Conservation (phyloP, 192 early-diverging fungal genomes). For the Coemansia sp. region DNA sequence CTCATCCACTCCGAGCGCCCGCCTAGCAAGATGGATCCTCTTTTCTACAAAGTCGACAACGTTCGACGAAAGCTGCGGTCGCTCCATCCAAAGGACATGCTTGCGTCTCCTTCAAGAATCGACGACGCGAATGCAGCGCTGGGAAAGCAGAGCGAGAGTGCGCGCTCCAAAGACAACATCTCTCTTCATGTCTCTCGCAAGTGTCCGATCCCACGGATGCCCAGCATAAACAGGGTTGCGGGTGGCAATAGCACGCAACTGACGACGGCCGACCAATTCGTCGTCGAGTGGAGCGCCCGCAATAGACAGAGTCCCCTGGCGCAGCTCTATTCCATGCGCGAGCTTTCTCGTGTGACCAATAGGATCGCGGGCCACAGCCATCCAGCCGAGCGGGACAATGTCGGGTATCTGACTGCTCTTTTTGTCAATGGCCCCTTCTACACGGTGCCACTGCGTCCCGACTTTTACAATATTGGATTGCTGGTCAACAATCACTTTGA, state of each 20-base stretch:
- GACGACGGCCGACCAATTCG: slow-evolving; percentile 3
- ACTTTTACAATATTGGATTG: slow-evolving; percentile 37
- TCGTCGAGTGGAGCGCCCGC: slow-evolving; percentile 2
- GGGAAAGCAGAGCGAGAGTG: not conserved
- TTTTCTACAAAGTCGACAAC: slow-evolving; percentile 22
- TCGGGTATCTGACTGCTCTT: slow-evolving; percentile 18
- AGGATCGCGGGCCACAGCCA: slow-evolving; percentile 4
- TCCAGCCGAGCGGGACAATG: not conserved
- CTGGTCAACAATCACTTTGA: slow-evolving; percentile 25
- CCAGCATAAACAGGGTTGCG: not conserved
- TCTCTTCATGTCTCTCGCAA: slow-evolving; percentile 4
- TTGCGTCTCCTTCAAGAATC: slow-evolving; percentile 30
- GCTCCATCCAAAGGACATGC: slow-evolving; percentile 20
- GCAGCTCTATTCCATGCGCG: slow-evolving; percentile 25
- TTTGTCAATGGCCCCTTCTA: slow-evolving; percentile 12
- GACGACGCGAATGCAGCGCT: not conserved
- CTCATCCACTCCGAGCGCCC: slow-evolving; percentile 24
- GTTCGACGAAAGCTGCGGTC: slow-evolving; percentile 22
- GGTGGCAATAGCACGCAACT: not conserved
- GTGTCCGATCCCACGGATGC: slow-evolving; percentile 19
- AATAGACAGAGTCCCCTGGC: slow-evolving; percentile 23
- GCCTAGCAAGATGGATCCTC: slow-evolving; percentile 16
- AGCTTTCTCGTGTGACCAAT: slow-evolving; percentile 25
- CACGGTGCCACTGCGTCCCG: slow-evolving; percentile 34
- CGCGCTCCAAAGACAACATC: not conserved